Evolutionary conservation across 352 stramenopile genomes (phyloP).

Genomic region (Phytophthora europaea): DNA sequence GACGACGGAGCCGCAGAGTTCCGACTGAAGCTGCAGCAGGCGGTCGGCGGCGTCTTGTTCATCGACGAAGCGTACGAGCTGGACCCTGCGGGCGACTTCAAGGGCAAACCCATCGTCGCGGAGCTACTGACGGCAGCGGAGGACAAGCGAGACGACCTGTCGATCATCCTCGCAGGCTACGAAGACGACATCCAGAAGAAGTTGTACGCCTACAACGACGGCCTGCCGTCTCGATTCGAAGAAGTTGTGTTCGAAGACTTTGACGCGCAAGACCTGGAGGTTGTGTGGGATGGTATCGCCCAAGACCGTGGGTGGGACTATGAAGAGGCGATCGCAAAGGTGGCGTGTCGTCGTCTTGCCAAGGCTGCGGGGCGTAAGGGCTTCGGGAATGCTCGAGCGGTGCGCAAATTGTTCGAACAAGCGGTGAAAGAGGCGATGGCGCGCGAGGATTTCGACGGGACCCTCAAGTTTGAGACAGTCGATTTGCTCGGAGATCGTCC

Average conservation of each 20-base stretch:
- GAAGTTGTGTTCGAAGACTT: constrained; percentile 94
- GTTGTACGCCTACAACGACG: constrained; percentile 93
- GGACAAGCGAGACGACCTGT: constrained; percentile 85
- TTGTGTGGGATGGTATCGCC: constrained; percentile 73
- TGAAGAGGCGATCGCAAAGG: constrained; percentile 56
- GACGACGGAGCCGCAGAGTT: constrained; percentile 77
- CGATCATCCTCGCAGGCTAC: constrained; percentile 94
- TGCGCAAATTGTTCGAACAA: constrained; percentile 83
- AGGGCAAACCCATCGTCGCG: constrained; percentile 89
- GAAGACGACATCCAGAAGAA: constrained; percentile 95
- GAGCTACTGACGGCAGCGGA: constrained; percentile 91
- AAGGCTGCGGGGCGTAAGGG: constrained; percentile 77
- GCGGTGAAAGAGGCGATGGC: constrained; percentile 70
- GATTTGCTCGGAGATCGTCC: constrained; percentile 88
- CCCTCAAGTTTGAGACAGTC: constrained; percentile 60
- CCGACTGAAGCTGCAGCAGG: constrained; percentile 73
- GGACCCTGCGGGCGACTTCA: constrained; percentile 80
- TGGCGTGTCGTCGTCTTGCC: constrained; percentile 73
- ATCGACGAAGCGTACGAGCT: constrained; percentile 95
- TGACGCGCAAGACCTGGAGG: constrained; percentile 84
- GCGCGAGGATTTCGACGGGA: constrained; percentile 70
- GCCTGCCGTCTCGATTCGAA: constrained; percentile 87
- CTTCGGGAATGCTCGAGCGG: constrained; percentile 89
- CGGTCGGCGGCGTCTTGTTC: constrained; percentile 90
- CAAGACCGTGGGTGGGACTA: constrained; percentile 61